Evolutionary conservation across 768 basidiomycete genomes (phyloP).

Genomic region (Mrakia blollopis): DNA sequence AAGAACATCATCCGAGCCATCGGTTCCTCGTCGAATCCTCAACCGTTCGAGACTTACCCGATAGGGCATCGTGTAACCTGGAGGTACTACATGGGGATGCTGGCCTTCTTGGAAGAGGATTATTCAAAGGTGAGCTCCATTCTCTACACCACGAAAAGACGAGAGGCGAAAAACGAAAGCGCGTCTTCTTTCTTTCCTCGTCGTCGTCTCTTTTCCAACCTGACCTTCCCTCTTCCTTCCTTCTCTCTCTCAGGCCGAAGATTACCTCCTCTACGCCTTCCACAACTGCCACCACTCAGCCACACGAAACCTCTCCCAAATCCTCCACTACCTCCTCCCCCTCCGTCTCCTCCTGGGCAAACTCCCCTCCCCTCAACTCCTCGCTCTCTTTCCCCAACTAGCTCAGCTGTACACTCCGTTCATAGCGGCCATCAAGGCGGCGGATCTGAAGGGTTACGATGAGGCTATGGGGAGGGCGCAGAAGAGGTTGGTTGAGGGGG

Average conservation of each 20-base stretch:
- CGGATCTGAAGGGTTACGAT: constrained; percentile 78
- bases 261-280: constrained; percentile 80
- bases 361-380: constrained; percentile 67
- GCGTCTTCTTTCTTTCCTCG: not conserved
- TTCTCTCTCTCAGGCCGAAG: constrained; percentile 58
- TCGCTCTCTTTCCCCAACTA: constrained; percentile 68
- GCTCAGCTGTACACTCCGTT: constrained; percentile 73
- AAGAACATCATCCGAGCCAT: constrained; percentile 89
- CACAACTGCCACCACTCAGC: constrained; percentile 70
- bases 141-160: not conserved
- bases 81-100: constrained; percentile 89
- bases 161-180: not conserved
- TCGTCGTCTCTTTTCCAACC: not conserved
- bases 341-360: constrained; percentile 81
- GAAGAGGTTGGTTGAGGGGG: constrained; percentile 71
- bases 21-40: constrained; percentile 76
- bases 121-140: constrained; percentile 61
- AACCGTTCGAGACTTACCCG: constrained; percentile 68
- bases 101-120: constrained; percentile 88
- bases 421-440: constrained; percentile 66
- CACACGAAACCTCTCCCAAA: constrained; percentile 76
- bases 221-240: not conserved
- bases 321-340: constrained; percentile 84
- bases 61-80: constrained; percentile 75
- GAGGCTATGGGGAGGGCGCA: constrained; percentile 63